Conservation (phyloP, 2,329 filamentous ascomycete species). For the Botrytis elliptica region DNA sequence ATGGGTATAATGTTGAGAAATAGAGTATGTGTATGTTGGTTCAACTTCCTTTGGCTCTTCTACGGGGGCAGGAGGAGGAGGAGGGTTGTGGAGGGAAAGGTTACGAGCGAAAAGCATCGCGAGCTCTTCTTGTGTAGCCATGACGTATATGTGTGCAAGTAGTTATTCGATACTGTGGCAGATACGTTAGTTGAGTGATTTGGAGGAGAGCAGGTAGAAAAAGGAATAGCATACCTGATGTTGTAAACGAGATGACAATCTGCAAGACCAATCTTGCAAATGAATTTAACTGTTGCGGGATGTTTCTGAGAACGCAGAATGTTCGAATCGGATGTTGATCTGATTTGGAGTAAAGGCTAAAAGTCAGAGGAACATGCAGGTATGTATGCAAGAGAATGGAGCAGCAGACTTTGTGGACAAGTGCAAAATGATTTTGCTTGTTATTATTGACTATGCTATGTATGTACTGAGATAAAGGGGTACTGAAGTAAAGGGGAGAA, state of each 20-base stretch:
- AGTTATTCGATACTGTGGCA: not conserved
- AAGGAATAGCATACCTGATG: slow-evolving; percentile 36
- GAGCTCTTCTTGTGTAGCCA: slow-evolving; percentile 77
- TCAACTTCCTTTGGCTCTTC: slow-evolving; percentile 38
- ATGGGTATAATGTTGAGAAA: slow-evolving; percentile 82
- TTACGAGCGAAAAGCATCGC: slow-evolving; percentile 75
- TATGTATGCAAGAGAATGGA: slow-evolving; percentile 33
- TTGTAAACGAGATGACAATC: slow-evolving; percentile 31
- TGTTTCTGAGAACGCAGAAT: slow-evolving; percentile 13
- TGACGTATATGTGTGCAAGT: slow-evolving; percentile 30
- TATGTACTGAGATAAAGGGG: slow-evolving; percentile 41
- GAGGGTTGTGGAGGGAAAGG: slow-evolving; percentile 56
- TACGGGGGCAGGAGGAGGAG: slow-evolving; percentile 33
- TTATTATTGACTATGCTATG: slow-evolving; percentile 53
- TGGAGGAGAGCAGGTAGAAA: slow-evolving; percentile 13
- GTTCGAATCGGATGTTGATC: slow-evolving; percentile 24
- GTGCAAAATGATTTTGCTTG: slow-evolving; percentile 34
- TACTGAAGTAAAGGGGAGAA: slow-evolving; percentile 40
- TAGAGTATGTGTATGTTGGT: slow-evolving; percentile 64
- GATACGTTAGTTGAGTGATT: slow-evolving; percentile 11
- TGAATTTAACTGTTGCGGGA: slow-evolving; percentile 22
- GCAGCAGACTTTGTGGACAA: slow-evolving; percentile 37
- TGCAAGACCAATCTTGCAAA: slow-evolving; percentile 32
- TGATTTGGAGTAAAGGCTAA: slow-evolving; percentile 32
- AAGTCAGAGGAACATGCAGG: slow-evolving; percentile 34